Percentiles rank a stretch among this genome's conserved stretches.
Evolutionary conservation across 2,329 filamentous ascomycete species (phyloP).

Genomic region (Thermochaetoides dissita): DNA sequence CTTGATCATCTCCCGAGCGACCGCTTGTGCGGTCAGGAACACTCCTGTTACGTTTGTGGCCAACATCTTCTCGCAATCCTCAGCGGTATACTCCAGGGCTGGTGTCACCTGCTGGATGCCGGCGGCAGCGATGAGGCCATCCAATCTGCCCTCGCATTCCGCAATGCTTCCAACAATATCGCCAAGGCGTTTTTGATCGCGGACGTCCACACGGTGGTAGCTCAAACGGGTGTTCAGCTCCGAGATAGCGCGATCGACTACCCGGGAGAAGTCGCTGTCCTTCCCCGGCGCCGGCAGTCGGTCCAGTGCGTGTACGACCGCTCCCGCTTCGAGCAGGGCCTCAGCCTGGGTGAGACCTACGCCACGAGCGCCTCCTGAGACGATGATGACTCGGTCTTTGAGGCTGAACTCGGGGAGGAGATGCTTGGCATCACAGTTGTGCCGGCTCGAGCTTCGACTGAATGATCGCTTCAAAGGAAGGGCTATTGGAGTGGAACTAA

Average conservation of each 20-base stretch:
- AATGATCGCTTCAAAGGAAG: constrained; percentile 1
- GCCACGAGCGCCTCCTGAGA: constrained; percentile 64
- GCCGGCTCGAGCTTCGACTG: constrained; percentile 6
- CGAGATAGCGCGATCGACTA: constrained; percentile 48
- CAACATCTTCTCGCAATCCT: constrained; percentile 65
- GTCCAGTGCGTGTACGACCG: constrained; percentile 55
- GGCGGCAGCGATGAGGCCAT: constrained; percentile 60
- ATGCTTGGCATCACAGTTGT: constrained; percentile 2
- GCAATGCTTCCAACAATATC: constrained; percentile 55
- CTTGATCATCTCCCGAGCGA: constrained; percentile 61
- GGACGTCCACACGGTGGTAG: constrained; percentile 70
- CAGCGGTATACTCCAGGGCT: constrained; percentile 65
- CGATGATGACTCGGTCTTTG: constrained; percentile 57
- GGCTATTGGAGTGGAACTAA: not conserved
- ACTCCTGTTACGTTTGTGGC: constrained; percentile 76
- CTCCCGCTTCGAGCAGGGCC: constrained; percentile 66
- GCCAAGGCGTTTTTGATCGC: constrained; percentile 55
- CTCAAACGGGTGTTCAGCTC: constrained; percentile 54
- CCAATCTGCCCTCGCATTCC: constrained; percentile 54
- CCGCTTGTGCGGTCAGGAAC: constrained; percentile 76
- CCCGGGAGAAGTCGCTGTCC: constrained; percentile 45
- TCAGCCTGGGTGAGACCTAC: constrained; percentile 67
- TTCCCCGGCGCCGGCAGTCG: constrained; percentile 39
- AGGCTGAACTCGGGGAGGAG: constrained; percentile 61
- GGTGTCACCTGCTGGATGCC: constrained; percentile 71